Base-by-base conservation (phyloP, 2,329 filamentous ascomycete species). In the Penicillium rolfsii region DNA sequence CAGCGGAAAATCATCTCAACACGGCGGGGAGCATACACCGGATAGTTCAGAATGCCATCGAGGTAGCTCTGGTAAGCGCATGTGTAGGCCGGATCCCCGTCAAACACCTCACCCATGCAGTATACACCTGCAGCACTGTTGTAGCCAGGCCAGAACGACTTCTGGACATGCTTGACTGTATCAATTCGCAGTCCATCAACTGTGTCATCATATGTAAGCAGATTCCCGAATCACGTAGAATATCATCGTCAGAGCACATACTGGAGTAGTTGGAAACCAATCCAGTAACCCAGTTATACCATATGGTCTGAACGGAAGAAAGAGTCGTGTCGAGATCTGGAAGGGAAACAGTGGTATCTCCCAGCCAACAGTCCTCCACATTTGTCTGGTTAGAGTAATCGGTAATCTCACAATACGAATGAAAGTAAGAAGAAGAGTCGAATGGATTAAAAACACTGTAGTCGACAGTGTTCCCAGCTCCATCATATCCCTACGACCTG, bases 291-390 rank as follows among this genome's bases (percentile, higher is more conserved):
- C 88, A 91, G n/a, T 77, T 73, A 57, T 85, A 77, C 71, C 84
- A 85, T 2, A 84, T 75, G 16, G 71, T 71, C 28, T 81, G 79
- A 9, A 90, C 83, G 1, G 73, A 72, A 0, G 75, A 56, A 33
- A 79, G 77, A 45, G 83, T 80, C 0, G 88, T 90, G 58, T 85
- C 77, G 12, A 90, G 72, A 64, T 91, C 88, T 0, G 87, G 86
- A 0, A 91, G 82, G 0, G 81, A 79, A n/a, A 85, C 81, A 16
- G 78, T 80, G n/a, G 77, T 78, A 60, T 82, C 80, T 22, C 82
- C 83, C 19, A 83, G 75, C 83, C 83, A 85, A 77, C 87, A 89
- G 16, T 74, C 45, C 48, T 76, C 71, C 2, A 74, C 70, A 22
- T 74, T 77, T 1, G 71, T 77, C 64, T 85, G 78, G 69, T 87